These are phyloP conservation scores for Tolypocladium ophioglossoides DNA, from an alignment of 2,329 filamentous ascomycete species.

Conservation along the genomic window DNA sequence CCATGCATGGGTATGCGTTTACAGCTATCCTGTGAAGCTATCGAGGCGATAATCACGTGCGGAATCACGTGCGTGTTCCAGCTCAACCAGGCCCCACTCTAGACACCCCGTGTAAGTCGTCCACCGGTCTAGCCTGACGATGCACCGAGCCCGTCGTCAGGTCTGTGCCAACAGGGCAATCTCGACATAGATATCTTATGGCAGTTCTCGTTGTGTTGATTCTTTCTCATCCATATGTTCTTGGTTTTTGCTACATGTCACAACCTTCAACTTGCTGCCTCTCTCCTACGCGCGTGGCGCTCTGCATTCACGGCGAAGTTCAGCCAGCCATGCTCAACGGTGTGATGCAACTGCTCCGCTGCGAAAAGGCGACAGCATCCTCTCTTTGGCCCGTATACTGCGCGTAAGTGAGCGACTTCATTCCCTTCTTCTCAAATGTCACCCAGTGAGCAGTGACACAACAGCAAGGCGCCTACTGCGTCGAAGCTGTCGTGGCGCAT, in stretches of 20 bases:
- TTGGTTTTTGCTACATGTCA: background rate
- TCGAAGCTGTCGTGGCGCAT: background rate
- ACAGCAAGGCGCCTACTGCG: background rate
- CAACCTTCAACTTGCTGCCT: background rate
- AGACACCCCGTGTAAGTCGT: conserved; percentile 1
- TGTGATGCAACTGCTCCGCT: background rate
- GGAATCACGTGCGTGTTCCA: no score
- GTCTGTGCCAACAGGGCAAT: background rate
- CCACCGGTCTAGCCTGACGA: background rate
- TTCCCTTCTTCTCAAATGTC: background rate
- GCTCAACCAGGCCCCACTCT: conserved; percentile 1
- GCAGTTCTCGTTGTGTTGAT: background rate
- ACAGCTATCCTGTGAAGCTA: background rate
- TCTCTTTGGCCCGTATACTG: background rate
- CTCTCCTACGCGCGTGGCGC: background rate
- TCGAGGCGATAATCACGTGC: background rate
- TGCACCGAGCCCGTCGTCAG: background rate
- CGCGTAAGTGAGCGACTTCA: no score
- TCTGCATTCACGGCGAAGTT: background rate
- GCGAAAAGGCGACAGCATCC: no score
- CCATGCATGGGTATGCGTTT: no score
- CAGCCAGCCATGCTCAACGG: background rate
- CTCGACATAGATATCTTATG: background rate
- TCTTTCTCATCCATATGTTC: background rate
- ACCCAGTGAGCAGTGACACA: no score